Base-by-base conservation (phyloP, 352 stramenopile genomes). In the Halophytophthora polymorphica region DNA sequence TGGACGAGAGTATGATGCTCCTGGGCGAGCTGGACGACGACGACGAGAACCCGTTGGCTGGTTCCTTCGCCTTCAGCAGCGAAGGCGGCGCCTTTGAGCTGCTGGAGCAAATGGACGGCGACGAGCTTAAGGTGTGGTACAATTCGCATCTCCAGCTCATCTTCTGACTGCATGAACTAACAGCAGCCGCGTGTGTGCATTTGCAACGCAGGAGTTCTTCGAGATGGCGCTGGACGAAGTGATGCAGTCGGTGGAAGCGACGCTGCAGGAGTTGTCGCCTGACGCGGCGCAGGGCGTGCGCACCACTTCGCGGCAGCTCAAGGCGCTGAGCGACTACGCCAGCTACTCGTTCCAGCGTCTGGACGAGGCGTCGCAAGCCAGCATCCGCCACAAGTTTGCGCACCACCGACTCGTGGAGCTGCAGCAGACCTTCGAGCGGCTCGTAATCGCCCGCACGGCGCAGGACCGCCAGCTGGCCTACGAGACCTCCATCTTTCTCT, bases 91-190 rank as follows among this genome's bases (percentile, higher is more conserved):
- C 71, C 37, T 88, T 86, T 48, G 77, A 89, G 45, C 42, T 75
- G 37, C 61, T 91, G 12, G 71, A 88, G 56, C 71, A 55, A 22
- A 87, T 91, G 77, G 64, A 88, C 45, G 80, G 77, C 31, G 73
- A 79, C 31, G 75, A 86, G 38, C 55, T 91, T 13, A 86, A 89
- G 73, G 75, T 87, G 29, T 6, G 57, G 35, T 38, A 43, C 18
- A 10, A 10, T 14, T 6, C 5, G 2, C 33, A 5, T 25, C 4
- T 31, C 4, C 37, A 42, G n/a, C 19, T 11, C 7, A 11, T 7
- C 4, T 33, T 41, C 10, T 21, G 23, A 31, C 15, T 11, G 40
- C 1, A 39, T 12, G 45, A 29, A 48, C 23, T 14, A 13, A 31
- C 31, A 7, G 23, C 49, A 6, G 50, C 44, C 14, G 2, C 12